Evolutionary conservation across 345 rosid genomes (phyloP).

Genomic region (Syzygium aqueum): DNA sequence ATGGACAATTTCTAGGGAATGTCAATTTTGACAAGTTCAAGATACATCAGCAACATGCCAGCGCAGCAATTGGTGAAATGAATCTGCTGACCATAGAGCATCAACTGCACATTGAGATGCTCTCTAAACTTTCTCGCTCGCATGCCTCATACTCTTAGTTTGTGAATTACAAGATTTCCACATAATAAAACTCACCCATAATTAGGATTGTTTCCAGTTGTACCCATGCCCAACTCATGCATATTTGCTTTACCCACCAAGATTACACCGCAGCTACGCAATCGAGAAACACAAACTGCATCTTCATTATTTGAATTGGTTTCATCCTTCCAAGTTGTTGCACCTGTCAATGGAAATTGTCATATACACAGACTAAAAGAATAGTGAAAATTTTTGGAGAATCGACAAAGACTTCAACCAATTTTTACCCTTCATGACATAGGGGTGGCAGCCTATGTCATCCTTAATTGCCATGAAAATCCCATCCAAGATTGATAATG

Average conservation of each 20-base stretch:
- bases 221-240: constrained; percentile 97
- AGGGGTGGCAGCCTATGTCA: constrained; percentile 78
- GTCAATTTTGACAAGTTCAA: neutral
- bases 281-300: constrained; percentile 61
- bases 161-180: neutral
- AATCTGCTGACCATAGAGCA: neutral
- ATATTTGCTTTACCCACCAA: constrained; percentile 85
- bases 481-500: constrained; percentile 70
- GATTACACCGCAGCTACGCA: constrained; percentile 72
- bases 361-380: neutral
- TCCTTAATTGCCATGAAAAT: constrained; percentile 81
- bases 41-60: neutral
- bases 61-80: neutral
- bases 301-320: constrained; percentile 53
- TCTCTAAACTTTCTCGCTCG: neutral
- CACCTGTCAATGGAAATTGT: constrained; percentile 28
- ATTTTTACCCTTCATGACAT: constrained; percentile 53
- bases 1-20: neutral
- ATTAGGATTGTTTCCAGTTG: constrained; percentile 85
- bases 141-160: neutral
- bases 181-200: constrained; percentile 48
- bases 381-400: neutral
- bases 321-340: constrained; percentile 77
- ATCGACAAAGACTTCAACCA: neutral
- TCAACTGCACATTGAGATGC: neutral